These are phyloP conservation scores for Ettlia oleoabundans DNA, from an alignment of 139 green algal species.

Conservation along the genomic window DNA sequence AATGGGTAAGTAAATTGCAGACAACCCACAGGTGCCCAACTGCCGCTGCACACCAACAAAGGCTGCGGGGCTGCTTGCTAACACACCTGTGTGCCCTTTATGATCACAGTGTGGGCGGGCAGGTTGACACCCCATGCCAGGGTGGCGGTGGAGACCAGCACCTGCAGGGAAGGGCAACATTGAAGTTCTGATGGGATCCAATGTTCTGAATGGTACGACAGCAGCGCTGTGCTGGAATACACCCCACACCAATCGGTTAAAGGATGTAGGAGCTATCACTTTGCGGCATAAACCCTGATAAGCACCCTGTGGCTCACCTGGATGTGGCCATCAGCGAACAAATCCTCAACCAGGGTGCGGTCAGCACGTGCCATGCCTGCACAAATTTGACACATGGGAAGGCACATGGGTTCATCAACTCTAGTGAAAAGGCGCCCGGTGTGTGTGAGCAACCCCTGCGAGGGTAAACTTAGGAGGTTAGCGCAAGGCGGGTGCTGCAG, in stretches of 20 bases:
- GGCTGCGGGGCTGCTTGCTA: neutral
- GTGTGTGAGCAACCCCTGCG: too few relatives aligned
- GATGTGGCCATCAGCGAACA: slow-evolving; percentile 97
- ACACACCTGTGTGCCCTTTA: slow-evolving; percentile 96
- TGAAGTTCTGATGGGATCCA: too few relatives aligned
- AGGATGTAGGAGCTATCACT: too few relatives aligned
- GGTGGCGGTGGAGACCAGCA: slow-evolving; percentile 97
- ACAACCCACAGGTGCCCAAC: neutral
- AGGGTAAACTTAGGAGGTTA: too few relatives aligned
- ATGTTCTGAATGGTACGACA: too few relatives aligned
- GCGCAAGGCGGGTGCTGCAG: too few relatives aligned
- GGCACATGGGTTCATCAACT: too few relatives aligned
- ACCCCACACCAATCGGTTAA: neutral
- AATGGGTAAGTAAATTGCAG: too few relatives aligned
- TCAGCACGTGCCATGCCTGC: slow-evolving; percentile 93
- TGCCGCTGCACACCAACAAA: neutral
- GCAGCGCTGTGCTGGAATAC: neutral
- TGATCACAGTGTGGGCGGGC: slow-evolving; percentile 98
- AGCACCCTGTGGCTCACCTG: slow-evolving; percentile 62
- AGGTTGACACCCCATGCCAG: slow-evolving; percentile 99
- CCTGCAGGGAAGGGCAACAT: slow-evolving; percentile 59
- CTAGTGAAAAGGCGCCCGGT: too few relatives aligned
- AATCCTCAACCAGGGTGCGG: slow-evolving; percentile 96
- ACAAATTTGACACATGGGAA: too few relatives aligned
- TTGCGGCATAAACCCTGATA: neutral